Percentiles rank a stretch among this genome's conserved stretches.
Conservation (phyloP, 345 rosid genomes). For the Mallotus nudiflorus region DNA sequence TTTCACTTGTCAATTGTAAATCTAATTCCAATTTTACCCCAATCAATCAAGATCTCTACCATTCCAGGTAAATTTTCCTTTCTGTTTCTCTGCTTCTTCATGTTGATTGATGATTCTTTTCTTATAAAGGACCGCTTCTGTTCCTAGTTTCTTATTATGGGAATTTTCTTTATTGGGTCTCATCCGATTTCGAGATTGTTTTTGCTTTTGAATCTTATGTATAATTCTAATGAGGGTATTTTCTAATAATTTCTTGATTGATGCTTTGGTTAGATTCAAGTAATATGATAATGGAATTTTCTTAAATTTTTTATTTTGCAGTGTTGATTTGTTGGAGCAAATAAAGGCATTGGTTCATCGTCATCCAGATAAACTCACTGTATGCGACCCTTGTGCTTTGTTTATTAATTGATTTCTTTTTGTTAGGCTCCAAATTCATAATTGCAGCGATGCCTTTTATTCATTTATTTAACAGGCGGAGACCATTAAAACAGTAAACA, state of each 20-base stretch:
- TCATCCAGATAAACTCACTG: conserved; percentile 73
- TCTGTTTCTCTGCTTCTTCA: background rate
- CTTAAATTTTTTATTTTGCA: conserved; percentile 27
- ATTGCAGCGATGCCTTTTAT: background rate
- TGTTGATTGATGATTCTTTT: background rate
- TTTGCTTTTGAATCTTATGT: background rate
- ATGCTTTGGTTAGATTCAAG: background rate
- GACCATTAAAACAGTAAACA: conserved; percentile 55
- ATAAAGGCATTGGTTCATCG: conserved; percentile 62
- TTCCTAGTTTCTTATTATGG: background rate
- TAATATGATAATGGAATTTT: background rate
- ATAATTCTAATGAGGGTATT: background rate
- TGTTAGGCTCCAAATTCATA: background rate
- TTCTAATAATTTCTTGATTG: background rate
- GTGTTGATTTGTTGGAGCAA: conserved; percentile 64
- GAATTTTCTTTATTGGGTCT: background rate
- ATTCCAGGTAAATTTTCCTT: conserved; percentile 56
- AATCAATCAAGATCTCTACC: conserved; percentile 80
- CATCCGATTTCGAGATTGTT: background rate
- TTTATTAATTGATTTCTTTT: background rate
- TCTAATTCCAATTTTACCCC: conserved; percentile 47
- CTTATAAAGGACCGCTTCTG: background rate
- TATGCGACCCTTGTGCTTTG: conserved; percentile 24
- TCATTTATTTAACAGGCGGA: conserved; percentile 47
- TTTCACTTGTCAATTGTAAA: conserved; percentile 19